Conservation (phyloP, 177 flowering plant genomes). For the Vitis hybrid region DNA sequence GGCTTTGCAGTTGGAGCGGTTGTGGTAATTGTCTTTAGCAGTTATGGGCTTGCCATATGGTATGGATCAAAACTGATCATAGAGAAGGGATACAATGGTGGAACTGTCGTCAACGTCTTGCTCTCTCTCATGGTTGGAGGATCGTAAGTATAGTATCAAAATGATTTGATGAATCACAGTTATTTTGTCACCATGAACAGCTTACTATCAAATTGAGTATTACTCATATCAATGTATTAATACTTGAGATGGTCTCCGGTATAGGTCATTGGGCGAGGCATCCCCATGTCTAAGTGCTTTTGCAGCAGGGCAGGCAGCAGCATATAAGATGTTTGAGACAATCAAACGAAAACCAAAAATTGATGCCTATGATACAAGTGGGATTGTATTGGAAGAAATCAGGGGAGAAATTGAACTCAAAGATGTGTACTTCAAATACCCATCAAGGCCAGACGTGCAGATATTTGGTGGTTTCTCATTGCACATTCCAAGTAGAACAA, state of each 20-base stretch:
- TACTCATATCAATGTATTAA: no score
- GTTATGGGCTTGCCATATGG: slow-evolving; percentile 73
- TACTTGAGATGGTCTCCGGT: neutral
- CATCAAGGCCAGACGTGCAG: slow-evolving; percentile 47
- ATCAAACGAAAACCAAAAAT: slow-evolving; percentile 58
- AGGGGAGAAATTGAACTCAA: slow-evolving; percentile 61
- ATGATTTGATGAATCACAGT: neutral
- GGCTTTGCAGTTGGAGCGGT: slow-evolving; percentile 62
- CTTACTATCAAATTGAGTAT: no score
- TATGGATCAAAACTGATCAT: slow-evolving; percentile 66
- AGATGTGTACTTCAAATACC: slow-evolving; percentile 65
- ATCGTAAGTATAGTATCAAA: slow-evolving; percentile 45
- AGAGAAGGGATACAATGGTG: slow-evolving; percentile 70
- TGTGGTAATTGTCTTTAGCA: slow-evolving; percentile 31
- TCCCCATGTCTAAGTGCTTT: slow-evolving; percentile 62
- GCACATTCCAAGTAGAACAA: slow-evolving; percentile 28
- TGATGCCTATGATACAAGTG: slow-evolving; percentile 48
- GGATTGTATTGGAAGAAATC: slow-evolving; percentile 49
- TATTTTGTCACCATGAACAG: no score
- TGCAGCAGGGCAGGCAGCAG: slow-evolving; percentile 74
- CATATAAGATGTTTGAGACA: slow-evolving; percentile 76
- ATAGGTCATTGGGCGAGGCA: slow-evolving; percentile 65
- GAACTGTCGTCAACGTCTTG: slow-evolving; percentile 63
- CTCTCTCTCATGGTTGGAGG: slow-evolving; percentile 69
- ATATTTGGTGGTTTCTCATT: slow-evolving; percentile 42